A percentile compares a stretch with the other conserved stretches of the same genome.
Conservation (phyloP, 805 yeast species). For the Kuraishia ogatae region DNA sequence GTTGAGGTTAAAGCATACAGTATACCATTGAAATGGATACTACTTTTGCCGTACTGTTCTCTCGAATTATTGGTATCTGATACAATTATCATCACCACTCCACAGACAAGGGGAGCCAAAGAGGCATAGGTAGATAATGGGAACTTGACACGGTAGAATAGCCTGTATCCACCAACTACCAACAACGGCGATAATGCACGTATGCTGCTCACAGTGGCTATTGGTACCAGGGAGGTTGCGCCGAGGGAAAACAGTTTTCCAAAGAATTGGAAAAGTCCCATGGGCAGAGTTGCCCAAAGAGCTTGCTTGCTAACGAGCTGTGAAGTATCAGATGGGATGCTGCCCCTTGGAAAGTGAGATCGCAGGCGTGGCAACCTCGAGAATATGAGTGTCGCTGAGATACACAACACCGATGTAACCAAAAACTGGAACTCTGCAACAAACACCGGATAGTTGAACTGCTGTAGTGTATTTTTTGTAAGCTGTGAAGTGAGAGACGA, state of each 20-base stretch:
- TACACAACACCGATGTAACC: conserved; percentile 31
- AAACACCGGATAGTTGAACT: conserved; percentile 53
- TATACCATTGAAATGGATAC: conserved; percentile 28
- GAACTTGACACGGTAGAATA: conserved; percentile 51
- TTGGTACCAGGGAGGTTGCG: conserved; percentile 85
- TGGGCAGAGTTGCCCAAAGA: conserved; percentile 75
- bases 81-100: conserved; percentile 78
- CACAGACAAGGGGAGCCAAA: conserved; percentile 66
- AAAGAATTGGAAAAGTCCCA: conserved; percentile 88
- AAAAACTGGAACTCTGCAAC: conserved; percentile 58
- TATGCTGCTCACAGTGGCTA: conserved; percentile 86
- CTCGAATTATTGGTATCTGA: conserved; percentile 21
- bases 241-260: conserved; percentile 90
- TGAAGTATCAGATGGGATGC: conserved; percentile 33
- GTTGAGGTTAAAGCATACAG: conserved; percentile 43
- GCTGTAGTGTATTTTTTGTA: conserved; percentile 45
- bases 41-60: conserved; percentile 12
- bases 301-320: conserved; percentile 8
- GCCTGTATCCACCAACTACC: conserved; percentile 72
- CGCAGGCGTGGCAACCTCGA: background rate
- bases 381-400: background rate
- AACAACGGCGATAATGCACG: conserved; percentile 86
- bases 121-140: conserved; percentile 65
- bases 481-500: conserved; percentile 60
- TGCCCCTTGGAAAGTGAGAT: conserved; percentile 39